Evolutionary conservation across 2,329 filamentous ascomycete genomes (phyloP), one percentile per base, ranked within the genome.

Genomic region (Chlorencoelia australis): DNA sequence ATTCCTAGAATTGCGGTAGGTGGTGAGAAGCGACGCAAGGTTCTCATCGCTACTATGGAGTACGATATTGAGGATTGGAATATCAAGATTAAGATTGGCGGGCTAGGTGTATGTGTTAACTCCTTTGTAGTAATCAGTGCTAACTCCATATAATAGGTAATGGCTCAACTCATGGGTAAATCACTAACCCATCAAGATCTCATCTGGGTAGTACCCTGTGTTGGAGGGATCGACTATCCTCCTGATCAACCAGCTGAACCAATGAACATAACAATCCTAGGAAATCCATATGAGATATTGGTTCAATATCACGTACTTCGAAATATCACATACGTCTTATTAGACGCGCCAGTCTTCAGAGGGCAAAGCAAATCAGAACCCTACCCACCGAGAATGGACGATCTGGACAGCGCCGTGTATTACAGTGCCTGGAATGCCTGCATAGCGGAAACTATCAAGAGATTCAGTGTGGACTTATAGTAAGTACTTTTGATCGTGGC

Each of bases 351-450:
- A 0, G 68, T 81, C 14, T 81, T 80, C 59, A 68, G 77, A 35
- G 66, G 72, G 41, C 76, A 80, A 51, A 71, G 69, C 3, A 71
- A 70, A 46, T 60, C 67, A 17, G 71, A 79, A 43, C 76, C 76
- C 0, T 80, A 80, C 49, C 76, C 76, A 9, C 63, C 73, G 22
- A 68, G 76, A 19, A 81, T 81, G 76, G 76, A 81, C 51, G 76
- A 81, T 50, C 63, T 81, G 37, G 73, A 77, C 43, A 75, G 69
- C 45, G 76, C 76, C 8, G 72, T 81, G 30, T 77, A 79, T 56
- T 81, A 81, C 52, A 78, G 73, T 2, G 75, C 73, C 2, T 81
- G 76, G 77, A 82, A 81, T 44, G 71, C 74, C 53, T 81, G 76
- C 51, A 79, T 81, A 47, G 74, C 76, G 6, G 67, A 76, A 46